Percentiles rank a stretch among this genome's conserved stretches.
Conservation (phyloP, 805 yeast species). For the Lipomyces japonicus region DNA sequence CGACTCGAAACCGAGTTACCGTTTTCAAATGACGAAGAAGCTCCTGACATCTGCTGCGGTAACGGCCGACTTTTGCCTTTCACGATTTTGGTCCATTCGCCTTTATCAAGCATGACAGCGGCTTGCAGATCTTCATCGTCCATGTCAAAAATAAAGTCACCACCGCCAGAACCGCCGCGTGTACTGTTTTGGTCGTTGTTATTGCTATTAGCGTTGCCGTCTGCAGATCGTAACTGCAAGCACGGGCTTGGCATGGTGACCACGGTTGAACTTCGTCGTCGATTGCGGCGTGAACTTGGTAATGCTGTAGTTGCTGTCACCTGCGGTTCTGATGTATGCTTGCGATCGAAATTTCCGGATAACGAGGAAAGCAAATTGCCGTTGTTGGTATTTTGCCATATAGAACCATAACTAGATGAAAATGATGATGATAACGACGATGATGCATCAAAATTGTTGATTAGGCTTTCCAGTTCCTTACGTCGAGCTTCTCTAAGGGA, state of each 20-base stretch:
- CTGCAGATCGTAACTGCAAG: too few relatives aligned
- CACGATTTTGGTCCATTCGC: too few relatives aligned
- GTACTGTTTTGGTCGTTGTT: constrained; percentile 12
- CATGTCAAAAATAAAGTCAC: constrained; percentile 28
- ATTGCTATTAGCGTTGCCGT: not conserved
- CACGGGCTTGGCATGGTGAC: too few relatives aligned
- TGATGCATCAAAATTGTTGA: not conserved
- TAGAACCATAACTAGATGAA: constrained; percentile 10
- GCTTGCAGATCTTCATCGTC: constrained; percentile 29
- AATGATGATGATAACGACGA: constrained; percentile 3
- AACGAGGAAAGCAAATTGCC: constrained; percentile 5
- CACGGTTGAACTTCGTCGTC: constrained; percentile 14
- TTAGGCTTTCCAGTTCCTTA: constrained; percentile 12
- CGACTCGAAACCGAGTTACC: too few relatives aligned
- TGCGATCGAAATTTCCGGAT: constrained; percentile 7
- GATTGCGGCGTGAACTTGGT: too few relatives aligned
- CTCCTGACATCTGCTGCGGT: constrained; percentile 10
- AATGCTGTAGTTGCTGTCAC: too few relatives aligned
- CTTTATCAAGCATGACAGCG: too few relatives aligned
- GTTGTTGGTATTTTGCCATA: constrained; percentile 1
- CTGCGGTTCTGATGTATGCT: too few relatives aligned
- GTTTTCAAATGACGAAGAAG: constrained; percentile 24
- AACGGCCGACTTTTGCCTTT: constrained; percentile 8
- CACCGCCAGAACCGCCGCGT: constrained; percentile 1
- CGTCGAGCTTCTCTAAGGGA: constrained; percentile 9